phyloP scores from a whole-genome alignment of 2,329 filamentous ascomycete species.

The Talaromyces sp. region DNA sequence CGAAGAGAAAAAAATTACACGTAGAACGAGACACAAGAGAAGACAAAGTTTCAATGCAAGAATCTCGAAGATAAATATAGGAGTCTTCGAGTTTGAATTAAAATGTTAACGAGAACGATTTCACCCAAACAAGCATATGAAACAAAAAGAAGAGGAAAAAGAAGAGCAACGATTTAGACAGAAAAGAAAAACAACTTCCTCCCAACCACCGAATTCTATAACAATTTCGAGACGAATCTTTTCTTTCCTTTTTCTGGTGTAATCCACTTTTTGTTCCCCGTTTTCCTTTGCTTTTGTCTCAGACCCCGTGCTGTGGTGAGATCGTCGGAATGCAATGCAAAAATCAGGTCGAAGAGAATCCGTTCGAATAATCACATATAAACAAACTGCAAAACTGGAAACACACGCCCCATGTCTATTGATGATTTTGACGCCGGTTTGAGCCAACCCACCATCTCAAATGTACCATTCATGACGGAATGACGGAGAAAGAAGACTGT shows the following conservation, averaged over 20 bases:
- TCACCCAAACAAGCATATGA: constrained; percentile 2
- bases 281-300: constrained; percentile 1
- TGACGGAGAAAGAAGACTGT: constrained; percentile 24
- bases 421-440: constrained; percentile 37
- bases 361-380: constrained; percentile 35
- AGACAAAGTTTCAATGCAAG: background rate
- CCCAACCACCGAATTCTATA: constrained; percentile 12
- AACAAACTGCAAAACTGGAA: constrained; percentile 19
- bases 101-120: background rate
- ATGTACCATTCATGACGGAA: constrained; percentile 33
- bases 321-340: background rate
- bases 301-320: background rate
- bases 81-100: constrained; percentile 11
- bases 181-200: constrained; percentile 1
- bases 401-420: constrained; percentile 42
- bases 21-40: background rate
- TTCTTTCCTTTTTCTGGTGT: constrained; percentile 3
- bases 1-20: background rate
- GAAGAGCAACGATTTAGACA: constrained; percentile 1
- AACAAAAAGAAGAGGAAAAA: constrained; percentile 1
- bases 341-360: constrained; percentile 1
- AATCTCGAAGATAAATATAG: constrained; percentile 6
- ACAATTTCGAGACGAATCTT: constrained; percentile 4
- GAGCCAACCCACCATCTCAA: constrained; percentile 33
- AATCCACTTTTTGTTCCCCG: constrained; percentile 4